Evolutionary conservation across 2,329 filamentous ascomycete genomes (phyloP).

Genomic region (Neofusicoccum umdonicola): DNA sequence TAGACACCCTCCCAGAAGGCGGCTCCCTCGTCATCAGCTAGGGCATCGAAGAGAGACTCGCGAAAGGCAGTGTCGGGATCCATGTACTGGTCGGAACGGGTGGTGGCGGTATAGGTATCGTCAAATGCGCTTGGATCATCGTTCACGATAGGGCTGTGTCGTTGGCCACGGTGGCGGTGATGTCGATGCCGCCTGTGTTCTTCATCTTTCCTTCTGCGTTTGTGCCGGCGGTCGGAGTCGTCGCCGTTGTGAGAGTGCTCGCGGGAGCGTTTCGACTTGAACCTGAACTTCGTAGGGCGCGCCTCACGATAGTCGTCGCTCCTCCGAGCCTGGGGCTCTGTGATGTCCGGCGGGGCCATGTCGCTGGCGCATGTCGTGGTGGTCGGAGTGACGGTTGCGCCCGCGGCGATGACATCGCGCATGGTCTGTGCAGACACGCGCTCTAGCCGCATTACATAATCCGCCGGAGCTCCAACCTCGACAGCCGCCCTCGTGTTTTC

Average conservation of each 20-base stretch:
- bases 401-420: neutral
- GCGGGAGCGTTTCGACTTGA: constrained; percentile 35
- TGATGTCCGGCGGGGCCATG: neutral
- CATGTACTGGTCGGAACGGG: constrained; percentile 34
- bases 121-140: constrained; percentile 39
- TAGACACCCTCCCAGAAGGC: constrained; percentile 96
- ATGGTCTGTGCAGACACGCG: neutral
- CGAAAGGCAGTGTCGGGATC: constrained; percentile 78
- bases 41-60: constrained; percentile 92
- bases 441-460: constrained; percentile 6
- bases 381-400: neutral
- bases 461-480: neutral
- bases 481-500: neutral
- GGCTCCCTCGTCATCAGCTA: constrained; percentile 95
- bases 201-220: neutral
- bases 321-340: neutral
- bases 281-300: constrained; percentile 37
- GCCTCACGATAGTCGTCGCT: constrained; percentile 26
- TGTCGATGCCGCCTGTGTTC: neutral
- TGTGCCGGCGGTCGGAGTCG: constrained; percentile 15
- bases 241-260: constrained; percentile 21
- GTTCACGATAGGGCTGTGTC: constrained; percentile 14
- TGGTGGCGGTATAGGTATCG: constrained; percentile 33
- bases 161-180: constrained; percentile 15
- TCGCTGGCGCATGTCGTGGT: constrained; percentile 20